Conservation (phyloP, 495 filamentous ascomycete genomes). For the Chaetomium cochliodes region DNA sequence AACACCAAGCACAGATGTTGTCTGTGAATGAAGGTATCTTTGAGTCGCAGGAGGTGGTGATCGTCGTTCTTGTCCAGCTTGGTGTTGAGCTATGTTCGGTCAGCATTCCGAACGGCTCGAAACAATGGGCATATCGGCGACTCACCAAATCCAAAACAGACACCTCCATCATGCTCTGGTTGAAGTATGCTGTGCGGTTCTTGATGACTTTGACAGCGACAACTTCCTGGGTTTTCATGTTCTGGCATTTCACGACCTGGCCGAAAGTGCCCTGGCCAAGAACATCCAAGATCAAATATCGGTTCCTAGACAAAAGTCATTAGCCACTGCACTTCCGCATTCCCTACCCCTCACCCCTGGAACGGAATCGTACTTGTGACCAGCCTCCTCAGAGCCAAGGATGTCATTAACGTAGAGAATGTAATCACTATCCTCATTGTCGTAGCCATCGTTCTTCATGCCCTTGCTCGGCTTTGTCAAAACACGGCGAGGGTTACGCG, state of each 20-base stretch:
- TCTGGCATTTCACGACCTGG: constrained; percentile 99
- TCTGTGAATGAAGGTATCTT: constrained; percentile 97
- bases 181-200: constrained; percentile 98
- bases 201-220: constrained; percentile 99
- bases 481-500: constrained; percentile 93
- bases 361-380: constrained; percentile 75
- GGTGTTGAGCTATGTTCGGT: constrained; percentile 73
- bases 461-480: constrained; percentile 99
- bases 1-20: constrained; percentile 98
- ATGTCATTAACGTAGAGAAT: constrained; percentile 99
- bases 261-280: constrained; percentile 98
- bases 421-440: constrained; percentile 99
- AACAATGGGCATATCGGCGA: background rate
- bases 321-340: constrained; percentile 24
- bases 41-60: constrained; percentile 91
- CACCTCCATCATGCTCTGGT: constrained; percentile 99
- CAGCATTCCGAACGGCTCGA: constrained; percentile 15
- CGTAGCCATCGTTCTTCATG: constrained; percentile 97
- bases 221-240: constrained; percentile 95
- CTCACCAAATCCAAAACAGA: constrained; percentile 93
- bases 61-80: constrained; percentile 99
- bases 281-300: constrained; percentile 97
- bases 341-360: too few species aligned
- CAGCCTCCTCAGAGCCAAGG: constrained; percentile 93
- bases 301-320: constrained; percentile 67